Evolutionary conservation across 2,329 filamentous ascomycete genomes (phyloP).

Genomic region (Coccinonectria pachysandricola): DNA sequence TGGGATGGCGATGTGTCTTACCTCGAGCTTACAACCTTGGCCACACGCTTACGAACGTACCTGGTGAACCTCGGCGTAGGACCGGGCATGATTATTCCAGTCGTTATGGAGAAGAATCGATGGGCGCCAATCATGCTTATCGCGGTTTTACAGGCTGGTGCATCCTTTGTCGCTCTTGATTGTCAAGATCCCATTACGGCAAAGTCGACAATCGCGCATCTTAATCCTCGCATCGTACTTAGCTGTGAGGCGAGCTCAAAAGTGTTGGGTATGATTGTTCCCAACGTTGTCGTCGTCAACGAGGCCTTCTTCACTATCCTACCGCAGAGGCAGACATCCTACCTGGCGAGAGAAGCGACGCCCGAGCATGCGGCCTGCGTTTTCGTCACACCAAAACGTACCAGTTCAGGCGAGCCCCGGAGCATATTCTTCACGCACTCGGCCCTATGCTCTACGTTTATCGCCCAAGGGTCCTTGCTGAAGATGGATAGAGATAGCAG

Average conservation of each 20-base stretch:
- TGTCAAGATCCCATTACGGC: slow-evolving; percentile 31
- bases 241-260: slow-evolving; percentile 32
- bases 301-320: slow-evolving; percentile 29
- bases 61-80: slow-evolving; percentile 41
- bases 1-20: slow-evolving; percentile 37
- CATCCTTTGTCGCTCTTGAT: slow-evolving; percentile 40
- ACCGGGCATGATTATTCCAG: slow-evolving; percentile 47
- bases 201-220: slow-evolving; percentile 31
- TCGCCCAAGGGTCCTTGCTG: slow-evolving; percentile 39
- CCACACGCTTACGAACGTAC: slow-evolving; percentile 29
- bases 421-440: slow-evolving; percentile 53
- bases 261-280: slow-evolving; percentile 29
- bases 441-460: slow-evolving; percentile 43
- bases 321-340: slow-evolving; percentile 18
- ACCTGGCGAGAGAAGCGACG: slow-evolving; percentile 22
- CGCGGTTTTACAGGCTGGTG: slow-evolving; percentile 52
- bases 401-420: slow-evolving; percentile 31
- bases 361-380: slow-evolving; percentile 46
- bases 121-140: slow-evolving; percentile 61
- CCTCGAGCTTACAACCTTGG: slow-evolving; percentile 26
- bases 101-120: slow-evolving; percentile 60
- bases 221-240: slow-evolving; percentile 34
- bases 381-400: slow-evolving; percentile 45
- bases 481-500: slow-evolving; percentile 41
- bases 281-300: slow-evolving; percentile 32